These are phyloP conservation scores for Solanum rostratum DNA, from an alignment of 257 asterid genomes.

Conservation along the genomic window DNA sequence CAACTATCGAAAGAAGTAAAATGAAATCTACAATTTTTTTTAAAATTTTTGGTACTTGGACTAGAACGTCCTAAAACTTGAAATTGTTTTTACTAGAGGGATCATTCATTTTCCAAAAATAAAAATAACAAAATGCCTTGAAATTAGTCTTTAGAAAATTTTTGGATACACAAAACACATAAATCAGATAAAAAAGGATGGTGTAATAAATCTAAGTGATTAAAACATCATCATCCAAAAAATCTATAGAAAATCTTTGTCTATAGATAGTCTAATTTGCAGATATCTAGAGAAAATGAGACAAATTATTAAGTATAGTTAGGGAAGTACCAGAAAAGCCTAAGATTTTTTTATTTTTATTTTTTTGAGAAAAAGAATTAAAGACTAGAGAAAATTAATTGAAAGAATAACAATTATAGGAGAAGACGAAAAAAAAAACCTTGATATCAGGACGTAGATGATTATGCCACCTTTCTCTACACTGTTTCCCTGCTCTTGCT, in stretches of 20 bases:
- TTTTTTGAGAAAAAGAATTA: background rate
- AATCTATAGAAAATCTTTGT: background rate
- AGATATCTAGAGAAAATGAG: background rate
- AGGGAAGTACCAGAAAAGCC: background rate
- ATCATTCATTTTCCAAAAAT: background rate
- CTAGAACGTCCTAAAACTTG: background rate
- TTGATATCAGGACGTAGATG: conserved; percentile 71
- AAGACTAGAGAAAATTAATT: background rate
- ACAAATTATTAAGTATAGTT: background rate
- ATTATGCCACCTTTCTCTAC: conserved; percentile 85
- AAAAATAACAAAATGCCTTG: background rate
- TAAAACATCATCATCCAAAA: background rate
- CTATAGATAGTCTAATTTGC: background rate
- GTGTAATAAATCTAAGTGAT: background rate
- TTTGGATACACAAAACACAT: background rate
- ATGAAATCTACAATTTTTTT: too few relatives aligned
- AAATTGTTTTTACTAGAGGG: background rate
- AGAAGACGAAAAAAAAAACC: conserved; percentile 27
- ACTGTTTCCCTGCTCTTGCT: conserved; percentile 74
- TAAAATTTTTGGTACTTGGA: too few relatives aligned
- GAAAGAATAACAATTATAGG: background rate
- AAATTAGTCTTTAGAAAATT: background rate
- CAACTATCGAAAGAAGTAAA: background rate
- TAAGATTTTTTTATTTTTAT: background rate
- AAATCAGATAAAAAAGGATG: background rate